Conservation (phyloP, 768 basidiomycete genomes). For the Mycena vitilis region DNA sequence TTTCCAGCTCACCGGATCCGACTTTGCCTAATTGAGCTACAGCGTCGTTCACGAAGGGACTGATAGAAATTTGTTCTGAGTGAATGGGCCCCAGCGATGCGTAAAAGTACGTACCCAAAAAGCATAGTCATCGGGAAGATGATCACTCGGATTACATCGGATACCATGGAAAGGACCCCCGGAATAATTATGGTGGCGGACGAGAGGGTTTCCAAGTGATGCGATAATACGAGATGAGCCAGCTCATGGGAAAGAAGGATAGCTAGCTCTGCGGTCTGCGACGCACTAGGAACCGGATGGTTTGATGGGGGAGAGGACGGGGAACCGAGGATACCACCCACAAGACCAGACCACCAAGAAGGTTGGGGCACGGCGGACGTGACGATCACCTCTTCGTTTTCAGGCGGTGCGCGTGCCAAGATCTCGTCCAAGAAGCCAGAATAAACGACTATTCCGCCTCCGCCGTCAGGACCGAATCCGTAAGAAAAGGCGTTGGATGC, state of each 20-base stretch:
- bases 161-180: slow-evolving; percentile 77
- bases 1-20: slow-evolving; percentile 79
- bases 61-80: no score
- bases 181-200: slow-evolving; percentile 87
- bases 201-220: slow-evolving; percentile 93
- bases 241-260: slow-evolving; percentile 94
- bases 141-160: slow-evolving; percentile 82
- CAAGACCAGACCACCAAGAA: slow-evolving; percentile 60
- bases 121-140: slow-evolving; percentile 92
- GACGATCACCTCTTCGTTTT: slow-evolving; percentile 34
- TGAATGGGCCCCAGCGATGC: no score
- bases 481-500: slow-evolving; percentile 94
- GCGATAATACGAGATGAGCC: slow-evolving; percentile 89
- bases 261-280: slow-evolving; percentile 91
- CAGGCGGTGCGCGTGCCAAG: slow-evolving; percentile 59
- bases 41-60: slow-evolving; percentile 94
- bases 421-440: slow-evolving; percentile 94
- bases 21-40: slow-evolving; percentile 84
- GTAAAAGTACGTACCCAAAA: slow-evolving; percentile 74
- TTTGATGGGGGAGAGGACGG: slow-evolving; percentile 44
- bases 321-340: slow-evolving; percentile 59
- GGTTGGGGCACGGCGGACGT: slow-evolving; percentile 39
- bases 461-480: slow-evolving; percentile 92
- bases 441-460: slow-evolving; percentile 94
- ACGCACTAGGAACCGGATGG: slow-evolving; percentile 72